Conservation (phyloP, 495 filamentous ascomycete genomes). For the Stereocaulon alpinum region DNA sequence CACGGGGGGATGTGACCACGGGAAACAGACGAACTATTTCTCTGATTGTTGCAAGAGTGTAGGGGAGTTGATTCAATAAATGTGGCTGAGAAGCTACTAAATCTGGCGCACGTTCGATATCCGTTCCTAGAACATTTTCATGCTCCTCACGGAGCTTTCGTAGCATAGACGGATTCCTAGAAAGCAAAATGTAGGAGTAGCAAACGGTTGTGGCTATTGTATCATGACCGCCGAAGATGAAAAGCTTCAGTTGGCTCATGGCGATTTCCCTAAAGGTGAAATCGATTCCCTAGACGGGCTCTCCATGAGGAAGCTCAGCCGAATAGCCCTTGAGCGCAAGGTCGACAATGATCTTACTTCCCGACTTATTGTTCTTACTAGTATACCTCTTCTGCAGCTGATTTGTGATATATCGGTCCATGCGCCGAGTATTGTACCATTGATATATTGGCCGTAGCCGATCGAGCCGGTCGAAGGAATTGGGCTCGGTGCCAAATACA, state of each 20-base stretch:
- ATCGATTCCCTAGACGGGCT: conserved; percentile 20
- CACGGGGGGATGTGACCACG: conserved; percentile 29
- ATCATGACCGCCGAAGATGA: conserved; percentile 29
- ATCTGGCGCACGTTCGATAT: conserved; percentile 22
- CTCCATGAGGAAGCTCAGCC: conserved; percentile 17
- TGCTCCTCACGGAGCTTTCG: conserved; percentile 35
- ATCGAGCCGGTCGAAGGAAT: conserved; percentile 20
- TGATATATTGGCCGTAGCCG: conserved; percentile 20
- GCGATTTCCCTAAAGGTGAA: conserved; percentile 12
- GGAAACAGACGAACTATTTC: conserved; percentile 38
- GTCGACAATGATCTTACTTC: conserved; percentile 24
- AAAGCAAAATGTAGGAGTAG: conserved; percentile 37
- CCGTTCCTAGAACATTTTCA: conserved; percentile 27
- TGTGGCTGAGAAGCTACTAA: conserved; percentile 23
- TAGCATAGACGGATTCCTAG: conserved; percentile 32
- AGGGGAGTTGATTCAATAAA: conserved; percentile 33
- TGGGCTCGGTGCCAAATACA: conserved; percentile 18
- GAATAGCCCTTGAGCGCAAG: conserved; percentile 30
- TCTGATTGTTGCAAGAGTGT: conserved; percentile 38
- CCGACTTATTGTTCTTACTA: too few species aligned
- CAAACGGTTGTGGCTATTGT: conserved; percentile 27
- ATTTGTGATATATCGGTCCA: conserved; percentile 19
- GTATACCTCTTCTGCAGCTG: conserved; percentile 20
- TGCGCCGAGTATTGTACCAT: conserved; percentile 22
- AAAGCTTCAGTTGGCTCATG: conserved; percentile 21